phyloP scores from a whole-genome alignment of 768 basidiomycete species.

The Tylopilus rubrobrunneus region DNA sequence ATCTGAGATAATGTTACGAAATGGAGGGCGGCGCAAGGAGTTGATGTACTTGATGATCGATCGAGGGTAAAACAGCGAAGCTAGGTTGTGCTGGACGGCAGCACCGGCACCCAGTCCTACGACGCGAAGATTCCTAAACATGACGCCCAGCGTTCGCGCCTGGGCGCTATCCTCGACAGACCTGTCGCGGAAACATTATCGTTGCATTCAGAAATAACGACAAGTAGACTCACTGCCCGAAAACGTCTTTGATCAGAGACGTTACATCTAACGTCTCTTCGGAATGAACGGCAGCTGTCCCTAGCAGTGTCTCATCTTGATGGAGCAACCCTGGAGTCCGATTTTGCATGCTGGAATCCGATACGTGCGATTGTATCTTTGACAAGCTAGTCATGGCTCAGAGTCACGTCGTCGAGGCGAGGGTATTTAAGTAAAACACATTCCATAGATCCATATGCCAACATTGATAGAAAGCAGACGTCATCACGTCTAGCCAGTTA shows the following conservation, averaged over 20 bases:
- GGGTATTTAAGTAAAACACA: no score
- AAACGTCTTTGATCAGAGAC: slow-evolving; percentile 12
- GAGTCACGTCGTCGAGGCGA: no score
- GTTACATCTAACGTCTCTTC: slow-evolving; percentile 7
- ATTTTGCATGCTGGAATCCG: no score
- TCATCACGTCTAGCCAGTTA: no score
- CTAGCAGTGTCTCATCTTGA: neutral
- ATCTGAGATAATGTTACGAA: slow-evolving; percentile 56
- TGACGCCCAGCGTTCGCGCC: slow-evolving; percentile 44
- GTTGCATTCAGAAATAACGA: neutral
- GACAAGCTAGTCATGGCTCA: no score
- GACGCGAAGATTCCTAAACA: slow-evolving; percentile 50
- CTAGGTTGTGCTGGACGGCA: slow-evolving; percentile 48
- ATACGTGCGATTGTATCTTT: no score
- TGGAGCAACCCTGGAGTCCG: no score
- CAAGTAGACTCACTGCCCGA: slow-evolving; percentile 7
- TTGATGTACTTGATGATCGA: slow-evolving; percentile 38
- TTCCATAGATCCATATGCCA: no score
- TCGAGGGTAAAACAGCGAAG: slow-evolving; percentile 47
- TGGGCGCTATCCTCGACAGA: slow-evolving; percentile 30
- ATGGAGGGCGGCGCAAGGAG: slow-evolving; percentile 52
- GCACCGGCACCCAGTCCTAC: slow-evolving; percentile 43
- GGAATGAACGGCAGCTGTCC: neutral
- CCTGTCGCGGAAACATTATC: slow-evolving; percentile 19
- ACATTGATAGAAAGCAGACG: no score